Conservation (phyloP, 257 asterid species). For the Nicotiana obtusifolia region DNA sequence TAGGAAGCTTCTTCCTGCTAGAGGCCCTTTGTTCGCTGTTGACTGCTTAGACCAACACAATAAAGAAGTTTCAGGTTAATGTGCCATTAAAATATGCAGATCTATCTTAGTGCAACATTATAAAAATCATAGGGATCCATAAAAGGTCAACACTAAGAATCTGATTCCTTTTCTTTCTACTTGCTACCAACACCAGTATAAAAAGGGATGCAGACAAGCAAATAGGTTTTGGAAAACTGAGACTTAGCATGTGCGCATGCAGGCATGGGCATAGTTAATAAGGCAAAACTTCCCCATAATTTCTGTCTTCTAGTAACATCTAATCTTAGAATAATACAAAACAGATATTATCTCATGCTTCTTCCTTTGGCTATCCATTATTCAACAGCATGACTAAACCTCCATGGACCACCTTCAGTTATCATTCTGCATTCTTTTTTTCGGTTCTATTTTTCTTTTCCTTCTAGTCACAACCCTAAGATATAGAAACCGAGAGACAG, state of each 20-base stretch:
- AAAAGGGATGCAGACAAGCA: slow-evolving; percentile 25
- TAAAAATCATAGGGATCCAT: slow-evolving; percentile 6
- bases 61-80: not conserved
- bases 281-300: slow-evolving; percentile 17
- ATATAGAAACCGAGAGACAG: not conserved
- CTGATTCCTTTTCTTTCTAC: slow-evolving; percentile 17
- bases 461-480: not conserved
- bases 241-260: slow-evolving; percentile 36
- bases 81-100: not conserved
- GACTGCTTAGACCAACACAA: not conserved
- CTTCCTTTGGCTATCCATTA: not conserved
- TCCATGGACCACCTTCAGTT: not conserved
- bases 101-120: not conserved
- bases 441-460: not conserved
- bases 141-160: slow-evolving; percentile 29
- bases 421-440: not conserved
- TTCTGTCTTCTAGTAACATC: slow-evolving; percentile 34
- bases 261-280: slow-evolving; percentile 24
- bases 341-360: slow-evolving; percentile 13
- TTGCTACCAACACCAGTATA: not conserved
- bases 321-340: slow-evolving; percentile 3
- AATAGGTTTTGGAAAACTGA: slow-evolving; percentile 27
- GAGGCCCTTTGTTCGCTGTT: not conserved
- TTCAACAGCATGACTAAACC: not conserved
- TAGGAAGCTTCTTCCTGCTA: slow-evolving; percentile 5